Evolutionary conservation across 148 eudicot species (phyloP).

Genomic region (Fagopyrum tataricum): DNA sequence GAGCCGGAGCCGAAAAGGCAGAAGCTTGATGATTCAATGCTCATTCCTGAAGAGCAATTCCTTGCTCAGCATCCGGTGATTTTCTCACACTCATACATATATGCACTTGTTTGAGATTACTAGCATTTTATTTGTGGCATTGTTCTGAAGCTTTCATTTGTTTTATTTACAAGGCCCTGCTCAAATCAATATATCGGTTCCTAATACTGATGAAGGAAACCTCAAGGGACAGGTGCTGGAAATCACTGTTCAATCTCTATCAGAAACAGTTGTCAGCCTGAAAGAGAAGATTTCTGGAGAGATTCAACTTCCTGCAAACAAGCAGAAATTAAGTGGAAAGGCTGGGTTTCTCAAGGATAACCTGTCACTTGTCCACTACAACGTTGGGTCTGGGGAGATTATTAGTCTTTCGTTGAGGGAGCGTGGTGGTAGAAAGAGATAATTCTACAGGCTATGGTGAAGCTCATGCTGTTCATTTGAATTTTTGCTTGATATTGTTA

Average conservation of each 20-base stretch:
- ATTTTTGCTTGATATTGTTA: slow-evolving; percentile 22
- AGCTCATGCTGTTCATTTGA: slow-evolving; percentile 25
- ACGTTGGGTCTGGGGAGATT: slow-evolving; percentile 50
- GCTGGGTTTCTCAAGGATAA: slow-evolving; percentile 87
- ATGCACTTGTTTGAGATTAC: not conserved
- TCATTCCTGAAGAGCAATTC: slow-evolving; percentile 79
- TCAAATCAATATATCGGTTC: slow-evolving; percentile 51
- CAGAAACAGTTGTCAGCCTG: slow-evolving; percentile 64
- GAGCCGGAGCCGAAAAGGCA: slow-evolving; percentile 86
- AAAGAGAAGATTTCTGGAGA: slow-evolving; percentile 80
- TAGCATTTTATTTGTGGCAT: not conserved
- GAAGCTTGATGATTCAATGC: slow-evolving; percentile 60
- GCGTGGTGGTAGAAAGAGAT: slow-evolving; percentile 85
- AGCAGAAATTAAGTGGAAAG: slow-evolving; percentile 79
- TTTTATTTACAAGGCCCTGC: slow-evolving; percentile 55
- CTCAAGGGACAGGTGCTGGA: slow-evolving; percentile 72
- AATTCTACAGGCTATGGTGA: slow-evolving; percentile 16
- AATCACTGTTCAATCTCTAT: slow-evolving; percentile 51
- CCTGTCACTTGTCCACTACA: slow-evolving; percentile 71
- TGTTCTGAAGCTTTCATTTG: slow-evolving; percentile 3
- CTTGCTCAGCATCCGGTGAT: slow-evolving; percentile 72
- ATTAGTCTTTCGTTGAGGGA: slow-evolving; percentile 69
- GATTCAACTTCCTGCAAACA: slow-evolving; percentile 80
- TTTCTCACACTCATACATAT: not conserved
- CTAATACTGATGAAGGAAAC: slow-evolving; percentile 75